phyloP scores from a whole-genome alignment of 371 early-diverging fungal species.

The Mortierella sp. region DNA sequence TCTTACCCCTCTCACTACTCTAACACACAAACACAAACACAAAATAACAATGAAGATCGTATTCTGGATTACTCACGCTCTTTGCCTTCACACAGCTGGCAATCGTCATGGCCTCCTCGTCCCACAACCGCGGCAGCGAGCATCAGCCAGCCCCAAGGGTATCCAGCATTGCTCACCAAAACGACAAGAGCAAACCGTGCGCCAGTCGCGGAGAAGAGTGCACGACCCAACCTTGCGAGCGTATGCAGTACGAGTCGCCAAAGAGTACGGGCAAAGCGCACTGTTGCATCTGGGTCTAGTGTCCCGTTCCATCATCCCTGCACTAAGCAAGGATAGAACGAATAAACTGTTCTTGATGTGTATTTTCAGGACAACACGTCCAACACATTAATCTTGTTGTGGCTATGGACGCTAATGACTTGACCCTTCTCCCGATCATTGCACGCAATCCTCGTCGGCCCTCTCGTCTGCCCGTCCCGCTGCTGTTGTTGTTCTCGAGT shows the following conservation, averaged over 20 bases:
- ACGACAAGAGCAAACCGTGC: neutral
- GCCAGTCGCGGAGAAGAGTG: neutral
- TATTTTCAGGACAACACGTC: neutral
- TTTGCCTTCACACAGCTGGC: neutral
- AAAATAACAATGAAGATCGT: neutral
- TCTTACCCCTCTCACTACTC: too few relatives aligned
- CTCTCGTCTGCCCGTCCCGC: neutral
- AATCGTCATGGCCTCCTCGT: neutral
- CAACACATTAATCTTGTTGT: slow-evolving; percentile 1
- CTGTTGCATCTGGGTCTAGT: neutral
- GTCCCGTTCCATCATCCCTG: neutral
- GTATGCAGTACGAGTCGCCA: neutral
- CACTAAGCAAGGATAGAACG: neutral
- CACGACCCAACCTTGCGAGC: neutral
- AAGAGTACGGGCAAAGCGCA: neutral
- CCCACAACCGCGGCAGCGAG: too few relatives aligned
- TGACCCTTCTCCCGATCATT: slow-evolving; percentile 40
- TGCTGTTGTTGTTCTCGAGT: neutral
- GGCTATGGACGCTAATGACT: slow-evolving; percentile 38
- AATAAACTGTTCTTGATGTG: neutral
- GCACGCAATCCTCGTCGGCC: slow-evolving; percentile 34
- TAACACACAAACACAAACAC: neutral
- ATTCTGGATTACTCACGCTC: neutral
- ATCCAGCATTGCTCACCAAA: neutral
- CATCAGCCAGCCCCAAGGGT: neutral